Percentiles rank a stretch among this genome's conserved stretches.
These are phyloP conservation scores for Trichaptum fuscoviolaceum DNA, from an alignment of 768 basidiomycete species.

Conservation along the genomic window DNA sequence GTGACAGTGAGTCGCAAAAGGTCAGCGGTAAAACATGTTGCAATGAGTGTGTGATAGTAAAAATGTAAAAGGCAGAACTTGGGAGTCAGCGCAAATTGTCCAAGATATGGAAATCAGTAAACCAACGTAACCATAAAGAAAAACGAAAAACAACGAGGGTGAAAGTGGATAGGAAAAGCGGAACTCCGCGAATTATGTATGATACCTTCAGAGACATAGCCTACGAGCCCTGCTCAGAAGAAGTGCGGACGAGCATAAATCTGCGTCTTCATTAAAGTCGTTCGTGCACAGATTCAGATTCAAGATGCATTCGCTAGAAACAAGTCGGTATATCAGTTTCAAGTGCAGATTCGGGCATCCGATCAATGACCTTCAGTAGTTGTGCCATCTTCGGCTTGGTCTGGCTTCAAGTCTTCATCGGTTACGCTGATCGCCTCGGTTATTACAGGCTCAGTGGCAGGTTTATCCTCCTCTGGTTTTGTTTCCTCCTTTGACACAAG, in stretches of 20 bases:
- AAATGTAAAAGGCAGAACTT: not conserved
- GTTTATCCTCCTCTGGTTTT: not conserved
- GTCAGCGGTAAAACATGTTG: not conserved
- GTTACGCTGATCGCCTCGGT: no score
- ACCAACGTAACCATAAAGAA: not conserved
- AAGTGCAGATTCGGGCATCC: no score
- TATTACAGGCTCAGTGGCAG: not conserved
- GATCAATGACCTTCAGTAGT: no score
- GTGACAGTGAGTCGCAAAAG: not conserved
- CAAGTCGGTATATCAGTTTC: no score
- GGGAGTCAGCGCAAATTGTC: not conserved
- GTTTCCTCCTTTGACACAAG: not conserved
- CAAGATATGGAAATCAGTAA: not conserved
- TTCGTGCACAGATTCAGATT: no score
- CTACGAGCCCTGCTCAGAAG: not conserved
- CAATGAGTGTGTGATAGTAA: conserved; percentile 1
- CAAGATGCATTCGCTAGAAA: no score
- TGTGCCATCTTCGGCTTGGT: no score
- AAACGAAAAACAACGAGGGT: not conserved
- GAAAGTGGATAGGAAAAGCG: not conserved
- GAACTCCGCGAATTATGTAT: not conserved
- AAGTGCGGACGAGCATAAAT: not conserved
- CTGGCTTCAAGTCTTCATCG: no score
- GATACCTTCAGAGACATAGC: not conserved
- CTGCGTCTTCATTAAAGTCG: not conserved